Base-by-base conservation (phyloP, 306 rosid genomes). In the Prosopis cineraria region DNA sequence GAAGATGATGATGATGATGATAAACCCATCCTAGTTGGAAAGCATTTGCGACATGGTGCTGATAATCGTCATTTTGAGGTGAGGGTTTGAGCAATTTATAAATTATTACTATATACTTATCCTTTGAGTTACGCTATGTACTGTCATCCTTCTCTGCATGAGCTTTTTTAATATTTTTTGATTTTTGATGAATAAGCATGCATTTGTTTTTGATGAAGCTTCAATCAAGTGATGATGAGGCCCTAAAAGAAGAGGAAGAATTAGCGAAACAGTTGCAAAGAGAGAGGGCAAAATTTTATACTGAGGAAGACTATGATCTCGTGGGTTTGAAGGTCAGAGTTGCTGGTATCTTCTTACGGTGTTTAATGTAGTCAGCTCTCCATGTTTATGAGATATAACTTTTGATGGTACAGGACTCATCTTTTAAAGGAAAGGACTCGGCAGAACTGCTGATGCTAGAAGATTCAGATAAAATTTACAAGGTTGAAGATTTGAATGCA, bases 11-110 rank as follows among this genome's bases (percentile, higher is more conserved):
- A 84, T 41, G 95, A 87, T 53, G 88, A 86, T 56, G 11, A 72
- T 72, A 76, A 50, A 56, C 71, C 40, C 24, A 24, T 77, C 13
- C 78, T 83, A 68, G 91, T 88, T 48, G 91, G 91, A 77, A 84
- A 75, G 75, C 83, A 68, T 70, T 48, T 50, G 68, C 29, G 63
- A 5, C 86, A 90, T 79, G 85, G 87, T 80, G 98, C 91, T 78
- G 98, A 95, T 36, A 95, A 92, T 88, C 84, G 86, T 67, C 86
- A 91, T 87, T 85, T 82, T 72, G 95, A 95, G 92, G 98, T 91
- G 84, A 78, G 78, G 59, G 56, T 70, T 64, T 70, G 74, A 47
- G 56, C 74, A 69, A 53, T 60, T 68, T 62, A 27, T 66, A 47
- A 19, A 16, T 75, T 22, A 39, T 36, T 52, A 60, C 40, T 56